Conservation (phyloP, 441 rosid species). For the Euphorbia corollata region DNA sequence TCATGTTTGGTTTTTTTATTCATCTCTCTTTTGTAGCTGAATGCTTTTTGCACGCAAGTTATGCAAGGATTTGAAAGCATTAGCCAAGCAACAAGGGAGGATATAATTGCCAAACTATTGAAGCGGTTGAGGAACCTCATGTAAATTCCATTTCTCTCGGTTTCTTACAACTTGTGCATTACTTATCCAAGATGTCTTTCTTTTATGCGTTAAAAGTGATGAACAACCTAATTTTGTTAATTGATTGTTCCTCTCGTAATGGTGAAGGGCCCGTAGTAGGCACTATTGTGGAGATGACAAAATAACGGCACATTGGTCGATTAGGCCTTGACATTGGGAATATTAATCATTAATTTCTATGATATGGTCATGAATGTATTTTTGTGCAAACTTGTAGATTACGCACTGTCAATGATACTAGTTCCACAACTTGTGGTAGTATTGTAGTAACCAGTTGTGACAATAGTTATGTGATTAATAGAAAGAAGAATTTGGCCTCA, state of each 20-base stretch:
- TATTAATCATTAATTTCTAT: background rate
- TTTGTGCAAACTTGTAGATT: background rate
- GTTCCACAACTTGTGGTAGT: background rate
- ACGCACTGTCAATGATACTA: background rate
- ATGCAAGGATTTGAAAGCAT: conserved; percentile 42
- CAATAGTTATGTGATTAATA: background rate
- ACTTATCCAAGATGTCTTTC: conserved; percentile 7
- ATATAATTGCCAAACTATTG: conserved; percentile 53
- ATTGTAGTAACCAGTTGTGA: background rate
- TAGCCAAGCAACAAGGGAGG: conserved; percentile 57
- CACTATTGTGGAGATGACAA: background rate
- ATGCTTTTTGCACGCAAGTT: conserved; percentile 75
- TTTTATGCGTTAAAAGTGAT: background rate
- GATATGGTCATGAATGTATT: background rate
- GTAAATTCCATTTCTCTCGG: conserved; percentile 35
- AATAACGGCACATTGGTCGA: background rate
- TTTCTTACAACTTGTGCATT: conserved; percentile 15
- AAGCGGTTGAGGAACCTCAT: conserved; percentile 72
- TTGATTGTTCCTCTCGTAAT: background rate
- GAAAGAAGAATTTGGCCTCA: background rate
- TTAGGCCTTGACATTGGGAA: background rate
- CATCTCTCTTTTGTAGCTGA: conserved; percentile 43
- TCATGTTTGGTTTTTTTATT: conserved; percentile 19
- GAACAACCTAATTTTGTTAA: background rate
- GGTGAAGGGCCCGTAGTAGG: background rate